Evolutionary conservation across 1,284 basidiomycete species (phyloP), one percentile per base, ranked within the genome.

Genomic region (Mrakiaceae sp.): DNA sequence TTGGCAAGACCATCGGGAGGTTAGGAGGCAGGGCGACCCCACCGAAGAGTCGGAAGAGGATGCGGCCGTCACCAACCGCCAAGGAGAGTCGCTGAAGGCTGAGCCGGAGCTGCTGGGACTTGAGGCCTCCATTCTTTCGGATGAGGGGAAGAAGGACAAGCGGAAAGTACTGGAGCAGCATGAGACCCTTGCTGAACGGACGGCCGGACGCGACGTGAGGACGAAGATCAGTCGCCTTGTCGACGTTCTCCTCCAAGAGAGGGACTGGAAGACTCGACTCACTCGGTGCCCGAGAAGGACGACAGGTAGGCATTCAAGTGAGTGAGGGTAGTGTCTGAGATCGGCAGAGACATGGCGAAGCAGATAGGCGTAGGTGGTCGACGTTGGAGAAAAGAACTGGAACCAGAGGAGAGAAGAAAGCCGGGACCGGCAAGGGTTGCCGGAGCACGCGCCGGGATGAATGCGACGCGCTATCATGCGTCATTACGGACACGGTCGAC

Each of bases 131-230:
- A 40, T 3, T 44, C 43, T 10, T 1, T 8, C 49, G 64, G 4
- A 66, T 48, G 10, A 62, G 44, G 0, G 64, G 60, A 2, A 58
- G 2, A n/a, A 62, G 44, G 16, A 66, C 40, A 5, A 66, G 50
- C 11, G 64, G 59, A 8, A 46, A 16, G 48, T 66, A 66, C 55
- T 66, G 64, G 12, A 66, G 60, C 49, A 66, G 39, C 64, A 66
- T 66, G 43, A 66, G 60, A 2, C 49, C 64, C 42, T 66, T 66
- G 51, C 64, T 66, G 51, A 3, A 3, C 7, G 48, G 27, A 52
- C 4, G 14, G 16, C 44, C 5, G 9, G 14, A 50, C 4, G 47
- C 14, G 16, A 40, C 10, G 7, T 39, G 14, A 39, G 14, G 11
- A 5, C 14, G 57, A 48, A 43, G 10, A 48, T 27, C 14, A 27